Percentiles rank a stretch among this genome's conserved stretches.
phyloP scores from a whole-genome alignment of 371 early-diverging fungal species.

The Saksenaea vasiformis region DNA sequence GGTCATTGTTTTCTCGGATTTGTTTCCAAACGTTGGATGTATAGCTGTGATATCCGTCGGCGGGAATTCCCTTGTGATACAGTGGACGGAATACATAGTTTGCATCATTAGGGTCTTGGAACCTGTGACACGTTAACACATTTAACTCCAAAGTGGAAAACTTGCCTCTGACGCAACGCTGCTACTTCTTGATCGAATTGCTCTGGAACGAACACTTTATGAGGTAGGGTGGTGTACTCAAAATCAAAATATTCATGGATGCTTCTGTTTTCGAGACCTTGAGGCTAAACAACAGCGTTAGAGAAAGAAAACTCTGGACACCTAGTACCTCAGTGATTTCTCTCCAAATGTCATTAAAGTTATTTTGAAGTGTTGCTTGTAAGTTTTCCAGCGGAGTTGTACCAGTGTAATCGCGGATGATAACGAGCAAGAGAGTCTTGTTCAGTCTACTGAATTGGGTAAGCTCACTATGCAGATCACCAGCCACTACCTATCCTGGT shows the following conservation, averaged over 20 bases:
- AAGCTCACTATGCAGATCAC: slow-evolving; percentile 2
- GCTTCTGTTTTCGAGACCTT: slow-evolving; percentile 75
- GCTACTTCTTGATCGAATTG: slow-evolving; percentile 78
- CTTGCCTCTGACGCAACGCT: slow-evolving; percentile 70
- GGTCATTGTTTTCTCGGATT: slow-evolving; percentile 89
- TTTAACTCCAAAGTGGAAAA: background rate
- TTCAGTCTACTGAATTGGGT: slow-evolving; percentile 53
- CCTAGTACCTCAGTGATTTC: slow-evolving; percentile 75
- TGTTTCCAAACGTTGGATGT: slow-evolving; percentile 93
- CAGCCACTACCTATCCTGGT: slow-evolving; percentile 52
- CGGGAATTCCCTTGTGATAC: slow-evolving; percentile 94
- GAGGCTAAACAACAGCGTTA: slow-evolving; percentile 54
- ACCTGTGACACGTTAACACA: slow-evolving; percentile 39
- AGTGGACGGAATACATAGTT: slow-evolving; percentile 84
- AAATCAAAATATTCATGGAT: too few relatives aligned
- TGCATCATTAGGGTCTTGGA: slow-evolving; percentile 65
- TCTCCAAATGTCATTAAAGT: slow-evolving; percentile 91
- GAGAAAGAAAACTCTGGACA: background rate
- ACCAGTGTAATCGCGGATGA: slow-evolving; percentile 94
- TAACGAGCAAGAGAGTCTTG: slow-evolving; percentile 92
- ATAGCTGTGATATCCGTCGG: slow-evolving; percentile 92
- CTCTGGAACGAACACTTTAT: slow-evolving; percentile 77
- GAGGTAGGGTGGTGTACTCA: too few relatives aligned
- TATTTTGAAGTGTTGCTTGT: slow-evolving; percentile 74
- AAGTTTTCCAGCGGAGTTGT: slow-evolving; percentile 85